Evolutionary conservation across 2,329 filamentous ascomycete species (phyloP).

Genomic region (Penicillium capsulatum): DNA sequence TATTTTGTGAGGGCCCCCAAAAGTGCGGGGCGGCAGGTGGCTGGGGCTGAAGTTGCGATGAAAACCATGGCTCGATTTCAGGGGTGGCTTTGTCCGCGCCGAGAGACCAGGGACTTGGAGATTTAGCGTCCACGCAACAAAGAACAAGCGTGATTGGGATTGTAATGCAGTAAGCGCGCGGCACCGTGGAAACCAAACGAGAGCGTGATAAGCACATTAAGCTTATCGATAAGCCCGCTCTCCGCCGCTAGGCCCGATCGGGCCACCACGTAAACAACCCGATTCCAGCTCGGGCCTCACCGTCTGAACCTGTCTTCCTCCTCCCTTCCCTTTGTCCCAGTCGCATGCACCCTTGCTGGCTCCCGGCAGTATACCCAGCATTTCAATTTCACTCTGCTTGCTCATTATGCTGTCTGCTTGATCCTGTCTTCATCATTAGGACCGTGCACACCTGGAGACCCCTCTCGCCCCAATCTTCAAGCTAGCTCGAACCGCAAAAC

Average conservation of each 20-base stretch:
- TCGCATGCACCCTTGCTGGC: conserved; percentile 7
- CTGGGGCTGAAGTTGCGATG: conserved; percentile 1
- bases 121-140: background rate
- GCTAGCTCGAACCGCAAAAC: conserved; percentile 4
- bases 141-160: no score
- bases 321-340: conserved; percentile 8
- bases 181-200: conserved; percentile 13
- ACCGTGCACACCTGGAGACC: conserved; percentile 14
- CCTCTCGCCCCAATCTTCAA: conserved; percentile 7
- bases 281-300: conserved; percentile 33
- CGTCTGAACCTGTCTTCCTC: conserved; percentile 21
- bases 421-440: conserved; percentile 7
- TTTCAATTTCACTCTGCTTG: conserved; percentile 4
- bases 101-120: background rate
- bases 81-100: background rate
- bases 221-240: conserved; percentile 40
- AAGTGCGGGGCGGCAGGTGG: conserved; percentile 14
- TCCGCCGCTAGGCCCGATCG: conserved; percentile 33
- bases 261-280: conserved; percentile 39
- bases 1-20: background rate
- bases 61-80: conserved; percentile 20
- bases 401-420: conserved; percentile 14
- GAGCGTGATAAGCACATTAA: conserved; percentile 27
- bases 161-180: background rate
- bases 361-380: background rate